Percentiles rank a stretch among this genome's conserved stretches.
Conservation (phyloP, 1,284 basidiomycete genomes). For the Earliella scabrosa region DNA sequence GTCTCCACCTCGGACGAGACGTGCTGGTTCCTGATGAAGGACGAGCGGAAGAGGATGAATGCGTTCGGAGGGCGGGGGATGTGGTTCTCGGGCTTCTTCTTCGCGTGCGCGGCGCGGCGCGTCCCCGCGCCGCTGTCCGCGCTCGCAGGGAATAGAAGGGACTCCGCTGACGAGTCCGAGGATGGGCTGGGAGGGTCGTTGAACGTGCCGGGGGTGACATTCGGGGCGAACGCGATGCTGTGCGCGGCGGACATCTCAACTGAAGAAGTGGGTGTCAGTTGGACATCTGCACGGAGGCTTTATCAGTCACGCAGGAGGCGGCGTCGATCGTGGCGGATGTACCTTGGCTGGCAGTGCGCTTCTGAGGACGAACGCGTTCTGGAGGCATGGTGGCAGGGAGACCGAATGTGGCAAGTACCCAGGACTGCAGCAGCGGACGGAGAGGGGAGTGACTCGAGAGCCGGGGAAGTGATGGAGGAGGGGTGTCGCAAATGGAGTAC, state of each 20-base stretch:
- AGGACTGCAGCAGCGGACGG: constrained; percentile 24
- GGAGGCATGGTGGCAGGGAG: constrained; percentile 54
- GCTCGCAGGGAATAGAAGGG: constrained; percentile 50
- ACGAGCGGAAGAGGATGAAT: constrained; percentile 93
- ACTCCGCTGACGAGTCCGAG: constrained; percentile 35
- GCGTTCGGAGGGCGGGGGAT: constrained; percentile 94
- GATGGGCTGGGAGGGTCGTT: constrained; percentile 45
- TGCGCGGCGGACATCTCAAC: constrained; percentile 46
- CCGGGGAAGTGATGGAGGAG: constrained; percentile 35
- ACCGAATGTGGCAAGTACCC: constrained; percentile 24
- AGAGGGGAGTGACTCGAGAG: constrained; percentile 29
- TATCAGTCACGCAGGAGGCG: constrained; percentile 26
- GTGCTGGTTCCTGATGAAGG: constrained; percentile 80
- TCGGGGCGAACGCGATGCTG: constrained; percentile 60
- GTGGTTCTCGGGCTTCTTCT: constrained; percentile 75
- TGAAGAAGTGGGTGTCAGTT: constrained; percentile 56
- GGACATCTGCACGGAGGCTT: constrained; percentile 41
- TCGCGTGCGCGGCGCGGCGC: constrained; percentile 48
- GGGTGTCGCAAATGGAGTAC: constrained; percentile 33
- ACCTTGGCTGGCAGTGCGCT: constrained; percentile 50
- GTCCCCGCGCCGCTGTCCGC: constrained; percentile 30
- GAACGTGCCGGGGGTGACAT: constrained; percentile 64
- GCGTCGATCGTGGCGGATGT: constrained; percentile 14
- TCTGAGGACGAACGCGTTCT: constrained; percentile 53
- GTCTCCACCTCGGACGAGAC: constrained; percentile 79